Evolutionary conservation across 176 grass and related monocot species (phyloP), one percentile per base, ranked within the genome.

Genomic region (Eleusine indica): DNA sequence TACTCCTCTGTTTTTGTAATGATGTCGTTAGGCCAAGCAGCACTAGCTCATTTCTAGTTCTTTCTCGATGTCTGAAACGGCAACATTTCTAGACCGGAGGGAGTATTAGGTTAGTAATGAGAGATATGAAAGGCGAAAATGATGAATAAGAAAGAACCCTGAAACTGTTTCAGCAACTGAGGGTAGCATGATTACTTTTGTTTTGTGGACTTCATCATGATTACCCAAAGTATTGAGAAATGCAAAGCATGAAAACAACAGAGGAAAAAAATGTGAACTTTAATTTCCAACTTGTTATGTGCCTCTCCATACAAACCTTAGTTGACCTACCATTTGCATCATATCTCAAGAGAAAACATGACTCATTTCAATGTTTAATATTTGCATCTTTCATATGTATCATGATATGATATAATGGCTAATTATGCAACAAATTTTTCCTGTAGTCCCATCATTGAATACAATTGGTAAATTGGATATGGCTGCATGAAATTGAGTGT

Each of bases 401-500:
- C 68, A 17, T 57, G 12, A 14, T 62, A 9, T 76, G 56, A 81
- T 75, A 48, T 32, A 82, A 66, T 7, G 32, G 42, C 56, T 58
- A 58, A 9, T 56, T 56, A 16, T 56, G 4, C 52, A 56, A 76
- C 56, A 51, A 0, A 58, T n/a, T 63, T 63, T 2, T 67, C 75
- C 52, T 81, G 21, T 81, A 40, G 47, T 61, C 51, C 56, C 14
- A 40, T 82, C 40, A 51, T 76, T 70, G 72, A 58, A n/a, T 58
- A 58, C 56, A 58, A 58, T 21, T 58, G 56, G 56, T 58, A 76
- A 63, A 37, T 22, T 65, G 37, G 54, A 53, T 30, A 16, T 81
- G 28, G 38, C 3, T 88, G 61, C 68, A 48, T 73, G 58, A 72
- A 83, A 72, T 43, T 70, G 56, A 78, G 46, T 72, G 18, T 21